Evolutionary conservation across 2,329 filamentous ascomycete genomes (phyloP), one percentile per base, ranked within the genome.

Genomic region (Colletotrichum australisinense): DNA sequence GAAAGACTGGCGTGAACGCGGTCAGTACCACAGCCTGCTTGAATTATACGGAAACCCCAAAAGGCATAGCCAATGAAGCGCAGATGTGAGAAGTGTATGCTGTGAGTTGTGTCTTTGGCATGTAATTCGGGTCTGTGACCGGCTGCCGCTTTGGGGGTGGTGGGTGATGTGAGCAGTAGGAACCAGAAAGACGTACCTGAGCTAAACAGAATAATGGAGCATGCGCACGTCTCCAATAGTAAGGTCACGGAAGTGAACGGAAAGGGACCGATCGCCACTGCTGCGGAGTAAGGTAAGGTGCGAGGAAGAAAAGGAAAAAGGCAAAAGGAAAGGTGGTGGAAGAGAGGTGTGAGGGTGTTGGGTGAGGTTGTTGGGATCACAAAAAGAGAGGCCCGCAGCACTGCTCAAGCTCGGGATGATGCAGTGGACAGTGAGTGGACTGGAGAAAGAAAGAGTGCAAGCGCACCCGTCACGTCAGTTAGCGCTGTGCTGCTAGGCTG

Each of bases 161-260:
- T 32, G 59, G 49, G 22, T 58, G 57, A 22, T 49, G 16, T 28
- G 26, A 46, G 42, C 52, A 38, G 42, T 11, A n/a, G 7, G 46
- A 35, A 5, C 8, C n/a, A n/a, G 32, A 28, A 24, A 26, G 42
- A 64, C 46, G 67, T 70, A 73, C 70, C 59, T 52, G 26, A 59
- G 67, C 70, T 73, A 73, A 73, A 55, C 55, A 55, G 46, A 30
- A 42, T 30, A 63, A 52, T 57, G 28, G 58, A 63, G 69, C 66
- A 65, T 26, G 35, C 35, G 64, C 69, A 72, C 63, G 11, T 72
- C 69, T 69, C 65, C 69, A 63, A 63, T 11, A 24, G 57, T 4
- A 32, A 32, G 30, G 30, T 22, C 62, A 63, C 53, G 32, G 16
- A 26, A 58, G 65, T 49, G 42, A 49, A 49, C 69, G 14, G 38